Conservation (phyloP, 176 grass and related monocot species). For the Hsuehochloa calcarea region DNA sequence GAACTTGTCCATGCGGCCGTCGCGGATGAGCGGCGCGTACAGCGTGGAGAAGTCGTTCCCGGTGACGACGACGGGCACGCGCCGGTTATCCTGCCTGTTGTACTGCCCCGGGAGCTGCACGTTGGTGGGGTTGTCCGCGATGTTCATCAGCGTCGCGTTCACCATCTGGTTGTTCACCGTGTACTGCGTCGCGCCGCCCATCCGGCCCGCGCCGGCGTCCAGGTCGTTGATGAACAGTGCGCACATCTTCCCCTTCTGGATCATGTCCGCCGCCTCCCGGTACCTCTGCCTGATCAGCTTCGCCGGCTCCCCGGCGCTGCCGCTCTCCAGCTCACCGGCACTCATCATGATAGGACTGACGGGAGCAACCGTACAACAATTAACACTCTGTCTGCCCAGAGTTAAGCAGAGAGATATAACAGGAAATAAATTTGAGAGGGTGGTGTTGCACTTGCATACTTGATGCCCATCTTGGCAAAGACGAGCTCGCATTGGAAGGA, state of each 20-base stretch:
- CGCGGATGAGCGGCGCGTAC: conserved; percentile 70
- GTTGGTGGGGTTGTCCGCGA: conserved; percentile 70
- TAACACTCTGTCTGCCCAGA: too few relatives aligned
- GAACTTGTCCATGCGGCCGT: conserved; percentile 83
- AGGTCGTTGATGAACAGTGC: conserved; percentile 79
- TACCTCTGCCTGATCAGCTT: conserved; percentile 72
- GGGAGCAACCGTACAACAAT: too few relatives aligned
- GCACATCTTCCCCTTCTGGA: conserved; percentile 79
- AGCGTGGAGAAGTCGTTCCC: conserved; percentile 78
- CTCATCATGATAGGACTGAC: conserved; percentile 72
- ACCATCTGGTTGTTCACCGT: conserved; percentile 90
- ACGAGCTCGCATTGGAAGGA: conserved; percentile 78
- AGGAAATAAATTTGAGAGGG: too few relatives aligned
- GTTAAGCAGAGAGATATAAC: too few relatives aligned
- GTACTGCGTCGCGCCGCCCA: conserved; percentile 78
- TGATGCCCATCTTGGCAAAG: conserved; percentile 78
- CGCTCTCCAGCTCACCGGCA: conserved; percentile 70
- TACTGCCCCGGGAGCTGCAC: conserved; percentile 79
- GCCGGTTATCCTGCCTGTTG: conserved; percentile 72
- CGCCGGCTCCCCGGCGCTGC: conserved; percentile 66
- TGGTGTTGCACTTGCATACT: neutral
- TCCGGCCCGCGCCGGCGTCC: conserved; percentile 60
- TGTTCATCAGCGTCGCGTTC: conserved; percentile 82
- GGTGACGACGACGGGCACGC: conserved; percentile 68
- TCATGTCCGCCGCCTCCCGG: conserved; percentile 64